Evolutionary conservation across 2,329 filamentous ascomycete species (phyloP), one percentile per base, ranked within the genome.

Genomic region (Corinectria fuckeliana): DNA sequence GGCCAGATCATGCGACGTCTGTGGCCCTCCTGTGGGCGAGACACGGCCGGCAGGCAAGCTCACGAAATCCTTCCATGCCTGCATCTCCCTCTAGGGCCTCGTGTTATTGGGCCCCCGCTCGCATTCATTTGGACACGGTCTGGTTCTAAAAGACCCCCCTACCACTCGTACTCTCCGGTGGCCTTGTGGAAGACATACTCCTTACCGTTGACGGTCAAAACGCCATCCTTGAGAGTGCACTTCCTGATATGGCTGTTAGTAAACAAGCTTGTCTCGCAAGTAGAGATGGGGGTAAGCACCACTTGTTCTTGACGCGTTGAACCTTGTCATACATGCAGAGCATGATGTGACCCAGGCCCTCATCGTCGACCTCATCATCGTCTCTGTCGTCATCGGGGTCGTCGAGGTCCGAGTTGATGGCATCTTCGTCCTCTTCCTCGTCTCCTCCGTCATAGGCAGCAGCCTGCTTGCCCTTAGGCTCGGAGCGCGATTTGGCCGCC

Each of bases 261-360:
- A 56, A 64, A 49, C 50, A 58, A 61, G 55, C 25, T 36, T 36
- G 21, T 21, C 25, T 26, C 14, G 13, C n/a, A 20, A 11, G 45
- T 14, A 16, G 20, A 10, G 50, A 9, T n/a, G 11, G 39, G 62
- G 44, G 23, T 38, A 78, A 83, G 50, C 75, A 88, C 91, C 91
- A 95, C 86, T 95, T 99, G 81, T 98, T 99, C 88, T 99, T 99
- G 71, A 98, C 95, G 47, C 95, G 86, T 79, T 98, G 94, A 9
- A 99, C 95, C 81, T 99, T 99, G 81, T 99, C 95, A 75, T 99
- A 99, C 75, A 96, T 97, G 81, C 95, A 99, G 38, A 99, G 88
- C 91, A 99, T 98, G 74, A 96, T 93, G 69, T 96, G 91, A 1
- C 90, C 89, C 65, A 91, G 86, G 32, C 88, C 86, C 41, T 96